Evolutionary conservation across 2,329 filamentous ascomycete genomes (phyloP), one percentile per base, ranked within the genome.

Genomic region (Fusarium newnesense): DNA sequence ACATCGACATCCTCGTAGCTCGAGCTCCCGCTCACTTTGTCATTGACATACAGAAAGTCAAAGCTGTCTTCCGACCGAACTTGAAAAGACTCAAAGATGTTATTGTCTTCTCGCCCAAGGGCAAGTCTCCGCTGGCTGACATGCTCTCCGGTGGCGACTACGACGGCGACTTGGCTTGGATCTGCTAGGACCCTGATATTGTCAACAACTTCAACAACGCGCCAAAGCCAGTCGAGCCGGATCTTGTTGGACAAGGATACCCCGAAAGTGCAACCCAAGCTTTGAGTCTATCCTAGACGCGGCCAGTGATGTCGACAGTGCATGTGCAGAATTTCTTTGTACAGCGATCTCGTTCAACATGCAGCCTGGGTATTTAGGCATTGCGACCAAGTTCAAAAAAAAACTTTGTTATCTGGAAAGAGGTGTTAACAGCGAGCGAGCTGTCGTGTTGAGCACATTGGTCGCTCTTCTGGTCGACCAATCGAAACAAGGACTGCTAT

Each of bases 141-240:
- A 91, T 91, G 75, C 84, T 96, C 0, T 94, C 93, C 3, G 94
- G 94, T 1, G 94, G 94, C 1, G 94, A 96, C 76, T 96, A 95
- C 70, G 93, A 96, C 73, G 94, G 94, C 0, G 94, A 96, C 70
- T 87, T 84, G n/a, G 89, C 93, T 9, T 95, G 93, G 92, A 82
- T 94, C 0, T 94, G 92, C 76, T 96, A 92, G 92, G 92, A 95
- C 34, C 83, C 85, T 0, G 80, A 83, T 0, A 86, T 96, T 7
- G 92, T 94, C 0, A 75, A 83, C 9, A 89, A 90, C n/a, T 96
- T 96, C 73, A 73, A 77, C 9, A 94, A 93, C 65, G 88, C 89
- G 0, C n/a, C 76, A 1, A 72, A 77, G 4, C 77, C 77, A 5
- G 5, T 58, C 1, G 63, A 73, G 13, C 81, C 82, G 0, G 85